Evolutionary conservation across 805 yeast species (phyloP).

Genomic region (Wickerhamomyces strasburgensis): DNA sequence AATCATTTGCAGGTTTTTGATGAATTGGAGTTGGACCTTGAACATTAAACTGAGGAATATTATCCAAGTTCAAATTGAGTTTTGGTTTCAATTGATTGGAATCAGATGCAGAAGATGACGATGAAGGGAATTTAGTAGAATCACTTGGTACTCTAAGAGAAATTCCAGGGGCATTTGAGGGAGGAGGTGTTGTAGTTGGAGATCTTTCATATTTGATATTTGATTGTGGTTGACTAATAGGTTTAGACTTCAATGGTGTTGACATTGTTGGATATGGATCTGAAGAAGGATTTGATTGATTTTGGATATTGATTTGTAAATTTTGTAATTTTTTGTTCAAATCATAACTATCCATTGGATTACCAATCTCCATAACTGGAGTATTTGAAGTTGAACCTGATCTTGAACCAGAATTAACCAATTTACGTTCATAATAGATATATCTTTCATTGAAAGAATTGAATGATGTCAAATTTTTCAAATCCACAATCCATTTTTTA

Average conservation of each 20-base stretch:
- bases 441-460: constrained; percentile 17
- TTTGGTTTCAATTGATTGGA: too few species aligned
- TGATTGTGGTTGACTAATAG: constrained; percentile 7
- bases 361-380: constrained; percentile 21
- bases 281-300: constrained; percentile 1
- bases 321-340: constrained; percentile 21
- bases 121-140: too few species aligned
- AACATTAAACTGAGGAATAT: constrained; percentile 7
- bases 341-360: constrained; percentile 18
- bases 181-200: not conserved
- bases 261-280: constrained; percentile 8
- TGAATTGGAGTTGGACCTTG: constrained; percentile 17
- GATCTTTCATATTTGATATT: constrained; percentile 2
- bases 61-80: not conserved
- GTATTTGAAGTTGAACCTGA: constrained; percentile 14
- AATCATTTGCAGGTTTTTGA: constrained; percentile 7
- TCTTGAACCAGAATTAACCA: not conserved
- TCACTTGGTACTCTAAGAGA: too few species aligned
- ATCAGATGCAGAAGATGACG: too few species aligned
- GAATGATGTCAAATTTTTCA: constrained; percentile 54
- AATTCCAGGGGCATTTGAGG: too few species aligned
- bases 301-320: constrained; percentile 12
- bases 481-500: constrained; percentile 69
- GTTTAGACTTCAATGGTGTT: constrained; percentile 6
- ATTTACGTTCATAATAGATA: constrained; percentile 7